phyloP scores from a whole-genome alignment of 768 basidiomycete genomes.

The Hypsizygus marmoreus region DNA sequence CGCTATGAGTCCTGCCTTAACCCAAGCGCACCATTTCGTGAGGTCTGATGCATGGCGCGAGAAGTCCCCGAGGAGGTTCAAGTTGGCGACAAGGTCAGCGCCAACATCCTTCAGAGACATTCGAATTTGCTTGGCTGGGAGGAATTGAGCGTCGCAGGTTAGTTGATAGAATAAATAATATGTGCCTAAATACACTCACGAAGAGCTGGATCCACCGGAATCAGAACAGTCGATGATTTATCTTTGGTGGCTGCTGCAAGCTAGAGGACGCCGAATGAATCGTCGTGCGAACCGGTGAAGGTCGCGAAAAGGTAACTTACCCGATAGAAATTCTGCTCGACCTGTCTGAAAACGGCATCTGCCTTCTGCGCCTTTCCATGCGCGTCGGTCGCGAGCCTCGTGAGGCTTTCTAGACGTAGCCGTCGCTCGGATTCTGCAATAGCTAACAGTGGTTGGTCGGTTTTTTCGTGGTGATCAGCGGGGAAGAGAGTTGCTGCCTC shows the following conservation, averaged over 20 bases:
- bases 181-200: conserved; percentile 24
- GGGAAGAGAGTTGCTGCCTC: conserved; percentile 10
- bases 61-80: conserved; percentile 35
- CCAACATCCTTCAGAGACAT: conserved; percentile 39
- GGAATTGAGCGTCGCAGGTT: too few relatives aligned
- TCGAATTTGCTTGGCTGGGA: conserved; percentile 29
- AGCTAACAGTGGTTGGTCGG: background rate
- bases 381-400: conserved; percentile 28
- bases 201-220: conserved; percentile 37
- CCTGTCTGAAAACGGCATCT: conserved; percentile 28
- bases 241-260: conserved; percentile 42
- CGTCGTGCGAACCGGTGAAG: background rate
- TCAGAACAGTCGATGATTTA: conserved; percentile 28
- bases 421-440: conserved; percentile 6
- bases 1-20: conserved; percentile 19
- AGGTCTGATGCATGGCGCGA: conserved; percentile 26
- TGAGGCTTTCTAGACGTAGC: conserved; percentile 17
- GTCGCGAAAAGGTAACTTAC: conserved; percentile 18
- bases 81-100: conserved; percentile 38
- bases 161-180: background rate
- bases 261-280: conserved; percentile 20
- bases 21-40: conserved; percentile 33
- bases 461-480: background rate
- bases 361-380: conserved; percentile 27
- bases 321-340: conserved; percentile 39